Evolutionary conservation across 352 stramenopile genomes (phyloP), one percentile per base, ranked within the genome.

Genomic region (Phytophthora pinifolia): DNA sequence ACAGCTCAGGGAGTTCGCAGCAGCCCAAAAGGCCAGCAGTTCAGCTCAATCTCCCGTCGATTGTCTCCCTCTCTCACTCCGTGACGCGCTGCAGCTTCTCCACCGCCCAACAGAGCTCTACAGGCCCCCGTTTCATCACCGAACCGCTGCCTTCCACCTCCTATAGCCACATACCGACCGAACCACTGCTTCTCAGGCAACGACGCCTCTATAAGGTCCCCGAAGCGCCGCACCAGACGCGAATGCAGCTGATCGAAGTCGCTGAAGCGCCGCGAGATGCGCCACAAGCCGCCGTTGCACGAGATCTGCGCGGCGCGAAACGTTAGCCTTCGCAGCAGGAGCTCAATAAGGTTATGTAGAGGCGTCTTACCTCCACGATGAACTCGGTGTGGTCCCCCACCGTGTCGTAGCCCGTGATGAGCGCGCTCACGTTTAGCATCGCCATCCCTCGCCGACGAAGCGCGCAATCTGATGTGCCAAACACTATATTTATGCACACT

Each of bases 181-280:
- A 94, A 94, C 83, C 83, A 94, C 70, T 94, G 83, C 66, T 94
- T 94, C 52, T 94, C 83, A 1, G 83, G 83, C 59, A 94, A 56
- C 32, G 67, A 59, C 8, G 54, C 76, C 20, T 89, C 77, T 27
- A 94, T 83, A 47, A 88, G 76, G 54, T 87, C 76, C 12, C 79
- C 81, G 43, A 92, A 92, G 46, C 65, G 69, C 45, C 79, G 79
- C 54, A 79, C 55, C n/a, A 94, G 74, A 12, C 76, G 77, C 64
- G 75, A 75, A 47, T 94, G 83, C 15, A 94, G 79, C 66, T 94
- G 83, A 47, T 94, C 83, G 67, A 94, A 94, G 74, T 94, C 83
- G 53, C 83, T 94, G 54, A 92, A 94, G 42, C 83, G 83, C 27
- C 83, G 74, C 15, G 79, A 92, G 41, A 94, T 89, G 53, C 87